Evolutionary conservation across 2,329 filamentous ascomycete genomes (phyloP), one percentile per base, ranked within the genome.

Genomic region (Fragosphaeria purpurea): DNA sequence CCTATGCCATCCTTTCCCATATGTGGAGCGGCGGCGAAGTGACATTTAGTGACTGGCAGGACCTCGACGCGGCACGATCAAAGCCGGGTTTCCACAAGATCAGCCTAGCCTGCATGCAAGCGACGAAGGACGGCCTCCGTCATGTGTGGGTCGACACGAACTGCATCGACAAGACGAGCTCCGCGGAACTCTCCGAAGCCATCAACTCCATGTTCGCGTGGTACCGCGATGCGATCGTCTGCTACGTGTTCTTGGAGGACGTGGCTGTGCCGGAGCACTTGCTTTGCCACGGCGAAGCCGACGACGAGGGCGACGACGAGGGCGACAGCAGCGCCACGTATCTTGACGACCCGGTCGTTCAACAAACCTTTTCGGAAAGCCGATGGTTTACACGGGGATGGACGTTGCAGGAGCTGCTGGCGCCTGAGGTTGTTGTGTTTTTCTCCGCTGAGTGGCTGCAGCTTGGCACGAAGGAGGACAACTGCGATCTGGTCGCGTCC

Each of bases 121-220:
- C 62, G 3, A 6, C 31, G 5, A 48, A 52, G 4, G 62, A 67
- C 45, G 59, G 57, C 7, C 48, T 62, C 5, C 53, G 42, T 5
- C 67, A 64, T 41, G 54, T 60, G n/a, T 69, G 67, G 66, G 57
- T 66, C 5, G 67, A 69, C 54, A 68, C 65, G 1, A 66, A 63
- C 55, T 69, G 66, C 48, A 68, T 69, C 50, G 62, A 67, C 53
- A 67, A 67, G 52, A 53, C 53, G 1, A 64, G 59, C 50, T 63
- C 59, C 43, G 56, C 64, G 0, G 66, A 68, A 56, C 56, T 69
- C 2, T 62, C 62, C 2, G 62, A 67, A 49, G 62, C 64, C 5
- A 66, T 57, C 52, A 57, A 57, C 47, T 53, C 50, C 47, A 57
- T 57, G 55, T 57, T 56, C 11, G 45, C 41, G 11, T 69, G 65